Percentiles rank a stretch among this genome's conserved stretches.
Evolutionary conservation across 2,329 filamentous ascomycete species (phyloP).

Genomic region (Sclerotinia trifoliorum): DNA sequence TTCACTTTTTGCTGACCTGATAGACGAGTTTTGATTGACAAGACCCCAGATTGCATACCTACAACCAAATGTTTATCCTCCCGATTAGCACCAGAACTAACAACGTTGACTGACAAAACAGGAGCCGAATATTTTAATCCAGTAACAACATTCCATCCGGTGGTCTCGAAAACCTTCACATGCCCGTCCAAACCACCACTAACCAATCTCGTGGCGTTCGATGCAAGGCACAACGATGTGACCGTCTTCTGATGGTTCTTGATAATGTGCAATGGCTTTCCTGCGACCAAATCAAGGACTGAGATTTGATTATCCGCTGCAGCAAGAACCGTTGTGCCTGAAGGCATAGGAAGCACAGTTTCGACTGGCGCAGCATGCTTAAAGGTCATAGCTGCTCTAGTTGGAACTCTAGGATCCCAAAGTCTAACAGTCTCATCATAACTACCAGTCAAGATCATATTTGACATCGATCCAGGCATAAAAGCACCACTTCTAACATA

Average conservation of each 20-base stretch:
- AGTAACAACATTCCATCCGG: slow-evolving; percentile 93
- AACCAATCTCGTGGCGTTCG: slow-evolving; percentile 75
- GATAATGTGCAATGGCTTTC: slow-evolving; percentile 80
- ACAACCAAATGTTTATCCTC: slow-evolving; percentile 93
- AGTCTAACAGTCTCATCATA: slow-evolving; percentile 92
- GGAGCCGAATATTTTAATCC: slow-evolving; percentile 91
- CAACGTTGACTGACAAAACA: slow-evolving; percentile 78
- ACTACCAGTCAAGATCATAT: slow-evolving; percentile 82
- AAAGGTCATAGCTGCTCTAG: slow-evolving; percentile 80
- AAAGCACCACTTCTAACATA: slow-evolving; percentile 88
- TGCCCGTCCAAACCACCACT: slow-evolving; percentile 91
- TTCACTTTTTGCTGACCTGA: slow-evolving; percentile 77
- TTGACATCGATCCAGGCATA: slow-evolving; percentile 68
- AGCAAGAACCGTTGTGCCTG: slow-evolving; percentile 81
- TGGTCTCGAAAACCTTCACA: slow-evolving; percentile 94
- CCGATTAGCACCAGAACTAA: slow-evolving; percentile 63
- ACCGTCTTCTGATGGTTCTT: slow-evolving; percentile 98
- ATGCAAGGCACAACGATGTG: slow-evolving; percentile 79
- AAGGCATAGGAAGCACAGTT: slow-evolving; percentile 80
- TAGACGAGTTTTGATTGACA: slow-evolving; percentile 85
- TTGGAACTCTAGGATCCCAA: slow-evolving; percentile 83
- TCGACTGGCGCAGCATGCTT: slow-evolving; percentile 91
- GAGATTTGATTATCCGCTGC: slow-evolving; percentile 83
- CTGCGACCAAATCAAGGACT: slow-evolving; percentile 89
- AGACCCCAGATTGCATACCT: slow-evolving; percentile 89